phyloP scores from a whole-genome alignment of 208 protist genomes.

The Trichomonas vaginalis region DNA sequence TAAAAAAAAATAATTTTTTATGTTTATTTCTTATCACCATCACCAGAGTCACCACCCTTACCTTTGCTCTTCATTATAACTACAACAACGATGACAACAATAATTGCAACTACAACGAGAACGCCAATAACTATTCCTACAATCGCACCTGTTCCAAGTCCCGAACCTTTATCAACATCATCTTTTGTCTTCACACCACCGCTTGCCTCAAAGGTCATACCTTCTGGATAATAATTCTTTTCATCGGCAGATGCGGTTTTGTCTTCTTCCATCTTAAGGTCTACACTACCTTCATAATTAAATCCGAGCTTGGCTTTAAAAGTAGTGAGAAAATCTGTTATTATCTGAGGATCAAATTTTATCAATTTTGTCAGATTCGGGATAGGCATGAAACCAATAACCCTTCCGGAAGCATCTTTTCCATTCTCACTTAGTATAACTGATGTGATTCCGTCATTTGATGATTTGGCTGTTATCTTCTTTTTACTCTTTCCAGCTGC shows the following conservation, averaged over 20 bases:
- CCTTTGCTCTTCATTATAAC: background rate
- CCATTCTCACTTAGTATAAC: background rate
- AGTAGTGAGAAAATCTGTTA: too few relatives aligned
- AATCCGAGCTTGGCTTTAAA: background rate
- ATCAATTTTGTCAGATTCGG: background rate
- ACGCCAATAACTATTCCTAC: background rate
- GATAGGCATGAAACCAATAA: background rate
- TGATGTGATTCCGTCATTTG: background rate
- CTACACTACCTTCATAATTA: background rate
- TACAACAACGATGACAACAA: background rate
- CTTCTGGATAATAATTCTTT: background rate
- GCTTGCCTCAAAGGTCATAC: background rate
- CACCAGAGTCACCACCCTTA: too few relatives aligned
- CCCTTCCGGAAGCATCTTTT: background rate
- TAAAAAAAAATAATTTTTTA: too few relatives aligned
- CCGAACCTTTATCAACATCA: background rate
- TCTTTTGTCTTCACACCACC: background rate
- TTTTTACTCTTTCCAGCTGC: background rate
- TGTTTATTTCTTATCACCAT: too few relatives aligned
- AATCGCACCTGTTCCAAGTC: background rate
- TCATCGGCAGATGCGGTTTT: background rate
- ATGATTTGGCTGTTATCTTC: background rate
- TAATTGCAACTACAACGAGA: background rate
- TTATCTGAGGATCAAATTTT: too few relatives aligned
- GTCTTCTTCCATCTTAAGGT: background rate